Evolutionary conservation across 2,329 filamentous ascomycete genomes (phyloP), one percentile per base, ranked within the genome.

Genomic region (Trichoderma cornu-damae): DNA sequence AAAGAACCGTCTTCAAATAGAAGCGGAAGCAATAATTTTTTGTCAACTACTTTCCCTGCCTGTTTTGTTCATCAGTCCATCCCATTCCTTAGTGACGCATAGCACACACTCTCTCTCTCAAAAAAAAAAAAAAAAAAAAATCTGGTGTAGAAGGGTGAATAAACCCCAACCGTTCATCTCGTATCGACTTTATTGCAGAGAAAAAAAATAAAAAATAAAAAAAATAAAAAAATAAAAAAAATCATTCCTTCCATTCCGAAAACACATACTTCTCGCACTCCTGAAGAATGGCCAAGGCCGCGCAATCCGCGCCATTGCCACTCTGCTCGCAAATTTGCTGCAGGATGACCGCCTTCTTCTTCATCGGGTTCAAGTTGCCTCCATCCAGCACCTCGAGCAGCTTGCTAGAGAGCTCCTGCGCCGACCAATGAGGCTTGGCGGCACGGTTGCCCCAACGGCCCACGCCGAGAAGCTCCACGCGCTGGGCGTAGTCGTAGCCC

Each of bases 401-500:
- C 16, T 56, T 64, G 43, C 26, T 28, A 1, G 61, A 58, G 3
- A 67, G 58, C 55, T 66, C 66, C 1, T 28, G 5, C 3, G 60
- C 58, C 5, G 60, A 58, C 64, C 67, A 70, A 1, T 44, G 49
- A n/a, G 67, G 67, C 51, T 65, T 63, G 0, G 57, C 43, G 6
- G 30, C 59, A 6, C 49, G 63, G 49, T 57, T 68, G 0, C 64
- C 69, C 43, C 62, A 68, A 3, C 65, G 62, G 2, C 76, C 76
- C 20, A 79, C 69, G 0, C 73, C 74, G 0, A 78, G 67, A 59
- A 69, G 65, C 63, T 79, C 76, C 7, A 70, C 73, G 0, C 76
- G 69, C 47, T 70, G 68, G 4, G 74, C 76, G 56, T 73, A 79
- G 48, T 79, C 77, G 59, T 77, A 78, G 24, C 70, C 74, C 60